phyloP scores from a whole-genome alignment of 305 asterid species.

The Rubia tinctorum region DNA sequence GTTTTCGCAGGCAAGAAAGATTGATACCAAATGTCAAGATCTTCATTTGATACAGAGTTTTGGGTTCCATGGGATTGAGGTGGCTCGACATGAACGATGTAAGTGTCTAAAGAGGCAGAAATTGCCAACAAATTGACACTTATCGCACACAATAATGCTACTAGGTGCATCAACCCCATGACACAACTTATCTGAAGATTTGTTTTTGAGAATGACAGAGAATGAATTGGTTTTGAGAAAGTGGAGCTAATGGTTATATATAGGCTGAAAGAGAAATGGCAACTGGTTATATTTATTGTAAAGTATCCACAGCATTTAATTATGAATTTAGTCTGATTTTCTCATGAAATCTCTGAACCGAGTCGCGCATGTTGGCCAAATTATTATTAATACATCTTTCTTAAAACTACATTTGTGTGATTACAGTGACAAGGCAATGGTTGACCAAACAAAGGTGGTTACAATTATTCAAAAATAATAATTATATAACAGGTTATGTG shows the following conservation, averaged over 20 bases:
- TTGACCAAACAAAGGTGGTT: no score
- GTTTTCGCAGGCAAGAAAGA: not conserved
- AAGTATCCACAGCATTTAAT: not conserved
- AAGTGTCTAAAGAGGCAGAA: not conserved
- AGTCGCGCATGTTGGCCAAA: not conserved
- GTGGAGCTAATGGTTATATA: not conserved
- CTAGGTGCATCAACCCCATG: not conserved
- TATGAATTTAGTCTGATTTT: not conserved
- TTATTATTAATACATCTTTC: no score
- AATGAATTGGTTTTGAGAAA: not conserved
- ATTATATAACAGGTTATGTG: no score
- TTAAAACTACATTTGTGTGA: no score
- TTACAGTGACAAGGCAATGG: no score
- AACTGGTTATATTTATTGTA: no score
- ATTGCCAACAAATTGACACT: not conserved
- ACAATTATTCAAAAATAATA: no score
- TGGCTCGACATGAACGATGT: not conserved
- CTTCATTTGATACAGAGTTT: no score
- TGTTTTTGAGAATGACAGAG: not conserved
- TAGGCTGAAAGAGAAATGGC: not conserved
- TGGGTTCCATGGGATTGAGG: not conserved
- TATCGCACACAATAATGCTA: not conserved
- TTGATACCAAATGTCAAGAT: no score
- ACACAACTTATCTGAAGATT: not conserved
- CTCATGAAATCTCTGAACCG: not conserved